phyloP scores from a whole-genome alignment of 495 filamentous ascomycete genomes.

The Staphylotrichum tortipilum region DNA sequence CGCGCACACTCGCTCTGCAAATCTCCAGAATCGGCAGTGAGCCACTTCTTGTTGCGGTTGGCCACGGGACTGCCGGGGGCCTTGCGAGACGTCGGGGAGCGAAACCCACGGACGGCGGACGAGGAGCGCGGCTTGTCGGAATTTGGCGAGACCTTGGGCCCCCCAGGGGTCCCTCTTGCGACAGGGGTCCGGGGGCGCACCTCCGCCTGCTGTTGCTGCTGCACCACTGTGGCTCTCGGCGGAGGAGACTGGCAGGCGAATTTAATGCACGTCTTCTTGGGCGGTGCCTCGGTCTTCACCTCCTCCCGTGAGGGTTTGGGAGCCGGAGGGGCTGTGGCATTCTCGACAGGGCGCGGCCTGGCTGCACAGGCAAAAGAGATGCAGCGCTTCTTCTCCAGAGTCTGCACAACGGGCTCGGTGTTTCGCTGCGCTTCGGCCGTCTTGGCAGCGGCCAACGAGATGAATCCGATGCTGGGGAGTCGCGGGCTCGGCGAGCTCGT shows the following conservation, averaged over 20 bases:
- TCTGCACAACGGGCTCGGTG: constrained; percentile 26
- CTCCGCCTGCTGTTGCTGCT: constrained; percentile 3
- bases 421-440: constrained; percentile 9
- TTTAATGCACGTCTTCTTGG: constrained; percentile 40
- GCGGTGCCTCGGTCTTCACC: constrained; percentile 23
- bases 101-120: constrained; percentile 40
- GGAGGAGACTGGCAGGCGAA: constrained; percentile 38
- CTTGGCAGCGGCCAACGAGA: constrained; percentile 6
- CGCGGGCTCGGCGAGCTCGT: constrained; percentile 85
- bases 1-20: constrained; percentile 60
- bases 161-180: constrained; percentile 12
- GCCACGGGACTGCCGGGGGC: constrained; percentile 27
- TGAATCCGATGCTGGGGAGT: constrained; percentile 34
- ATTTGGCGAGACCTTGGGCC: constrained; percentile 24
- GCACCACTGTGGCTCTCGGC: constrained; percentile 4
- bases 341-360: constrained; percentile 30
- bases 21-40: constrained; percentile 43
- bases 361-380: constrained; percentile 83
- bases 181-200: constrained; percentile 15
- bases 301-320: constrained; percentile 15
- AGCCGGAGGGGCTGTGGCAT: constrained; percentile 19
- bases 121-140: constrained; percentile 34
- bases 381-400: constrained; percentile 57
- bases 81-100: constrained; percentile 37
- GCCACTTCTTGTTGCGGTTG: constrained; percentile 33